A percentile compares a stretch with the other conserved stretches of the same genome.
These are phyloP conservation scores for Rhodotorula paludigena DNA, from an alignment of 768 basidiomycete species.

Conservation along the genomic window DNA sequence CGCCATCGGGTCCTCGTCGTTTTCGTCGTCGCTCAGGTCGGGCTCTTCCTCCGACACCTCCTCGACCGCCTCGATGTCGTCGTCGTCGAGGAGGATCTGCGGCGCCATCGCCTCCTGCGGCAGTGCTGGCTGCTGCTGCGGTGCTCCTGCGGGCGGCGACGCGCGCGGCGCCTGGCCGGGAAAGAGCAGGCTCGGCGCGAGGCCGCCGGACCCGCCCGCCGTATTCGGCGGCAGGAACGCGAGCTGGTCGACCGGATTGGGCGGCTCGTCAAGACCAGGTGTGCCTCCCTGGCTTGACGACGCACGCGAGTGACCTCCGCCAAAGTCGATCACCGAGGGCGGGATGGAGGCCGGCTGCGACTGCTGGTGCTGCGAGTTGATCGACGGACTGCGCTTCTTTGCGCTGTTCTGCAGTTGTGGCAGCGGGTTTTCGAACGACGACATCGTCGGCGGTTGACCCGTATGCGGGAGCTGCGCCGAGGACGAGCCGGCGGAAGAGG, in stretches of 20 bases:
- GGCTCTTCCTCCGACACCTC: slow-evolving; percentile 23
- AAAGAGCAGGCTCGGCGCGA: slow-evolving; percentile 65
- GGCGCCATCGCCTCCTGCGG: neutral
- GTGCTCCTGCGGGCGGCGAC: neutral
- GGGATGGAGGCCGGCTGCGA: slow-evolving; percentile 10
- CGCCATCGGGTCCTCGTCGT: slow-evolving; percentile 4
- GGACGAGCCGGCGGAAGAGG: slow-evolving; percentile 19
- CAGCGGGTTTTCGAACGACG: slow-evolving; percentile 9
- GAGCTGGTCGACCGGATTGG: slow-evolving; percentile 18
- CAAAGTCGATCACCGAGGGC: slow-evolving; percentile 5
- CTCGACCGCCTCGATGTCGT: slow-evolving; percentile 16
- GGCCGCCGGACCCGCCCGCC: slow-evolving; percentile 49
- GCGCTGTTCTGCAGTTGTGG: slow-evolving; percentile 15
- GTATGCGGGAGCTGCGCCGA: slow-evolving; percentile 1
- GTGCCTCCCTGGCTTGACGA: neutral
- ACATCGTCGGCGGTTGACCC: slow-evolving; percentile 7
- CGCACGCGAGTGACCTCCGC: neutral
- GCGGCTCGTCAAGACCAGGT: slow-evolving; percentile 1
- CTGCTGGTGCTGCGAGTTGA: slow-evolving; percentile 5
- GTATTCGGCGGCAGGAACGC: slow-evolving; percentile 20
- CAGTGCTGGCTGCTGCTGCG: neutral
- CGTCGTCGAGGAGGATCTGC: neutral
- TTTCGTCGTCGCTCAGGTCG: too few relatives aligned
- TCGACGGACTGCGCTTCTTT: slow-evolving; percentile 11
- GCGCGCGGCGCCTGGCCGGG: neutral